Base-by-base conservation (phyloP, 2,329 filamentous ascomycete species). In the Pseudopithomyces maydicus region DNA sequence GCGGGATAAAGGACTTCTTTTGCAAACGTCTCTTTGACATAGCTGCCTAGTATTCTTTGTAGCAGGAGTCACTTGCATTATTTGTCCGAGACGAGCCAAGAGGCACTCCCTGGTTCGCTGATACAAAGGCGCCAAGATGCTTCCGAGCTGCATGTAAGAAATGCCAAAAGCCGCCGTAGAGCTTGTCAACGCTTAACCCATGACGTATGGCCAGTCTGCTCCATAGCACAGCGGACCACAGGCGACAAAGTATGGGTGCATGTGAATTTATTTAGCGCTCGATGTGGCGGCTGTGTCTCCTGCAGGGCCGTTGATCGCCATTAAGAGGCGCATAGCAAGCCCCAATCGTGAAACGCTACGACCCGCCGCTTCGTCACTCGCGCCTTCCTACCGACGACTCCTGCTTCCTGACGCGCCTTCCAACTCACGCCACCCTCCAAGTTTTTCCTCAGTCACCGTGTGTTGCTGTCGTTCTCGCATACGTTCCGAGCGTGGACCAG, bases 271-370 rank as follows among this genome's bases (percentile, higher is more conserved):
- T 6, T 17, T 50, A 41, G 47, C 47, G 47, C 35, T 35, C 39
- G 22, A 36, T n/a, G 35, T 38, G 47, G 35, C 47, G 47, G 35
- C 47, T 50, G 35, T 15, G 35, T 22, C 35, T 45, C 22, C 35
- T 41, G 47, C 47, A 50, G 22, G 22, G 47, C 35, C 47, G 47
- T 41, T 50, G 47, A 50, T 50, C 47, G 15, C 35, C 22, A 50
- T 50, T n/a, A 50, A 39, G 17, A 48, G 46, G 19, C 46, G 46
- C 46, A 48, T 48, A 39, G 32, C 46, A 39, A 22, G 47, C 17
- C 20, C 46, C 35, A 50, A 50, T 29, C 15, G 47, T 50, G 47
- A 50, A 41, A 50, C 47, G 22, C 45, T 29, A 41, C 11, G 19
- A 33, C 11, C 45, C 32, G 19, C 32, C 32, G 32, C 33, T 48